Base-by-base conservation (phyloP, 106 monocot species). In the Acanthochlamys bracteata region DNA sequence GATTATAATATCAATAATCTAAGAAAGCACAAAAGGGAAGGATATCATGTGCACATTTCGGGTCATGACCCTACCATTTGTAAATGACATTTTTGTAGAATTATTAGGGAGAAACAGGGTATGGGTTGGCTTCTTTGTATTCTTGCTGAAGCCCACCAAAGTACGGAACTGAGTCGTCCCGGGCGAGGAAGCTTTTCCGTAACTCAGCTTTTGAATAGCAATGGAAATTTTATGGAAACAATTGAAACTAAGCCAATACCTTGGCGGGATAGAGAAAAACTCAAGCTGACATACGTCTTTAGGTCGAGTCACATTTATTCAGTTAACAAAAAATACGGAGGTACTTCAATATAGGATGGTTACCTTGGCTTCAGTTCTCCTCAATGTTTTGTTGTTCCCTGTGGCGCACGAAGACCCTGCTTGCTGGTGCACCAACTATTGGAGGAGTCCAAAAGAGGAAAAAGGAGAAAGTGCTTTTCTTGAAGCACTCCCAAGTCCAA, bases 301-400 rank as follows among this genome's bases (percentile, higher is more conserved):
- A 4, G 39, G 68, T 42, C 68, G 57, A 41, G 26, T 68, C 68
- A n/a, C n/a, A 33, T 33, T 33, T 1, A 3, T 33, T 33, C 33
- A 33, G 33, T 3, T 33, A 6, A 33, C 4, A 33, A 33, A 33
- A 1, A 24, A 6, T 17, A 24, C 42, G 58, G 45, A 68, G 68
- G 21, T 47, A 69, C 26, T 25, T 10, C 26, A 60, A 49, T 15
- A 26, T 42, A 27, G 69, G 39, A 49, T 46, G 46, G 49, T 33
- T 33, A 33, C 45, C 55, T 46, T 57, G 68, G 56, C 68, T 69
- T 24, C 57, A 58, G 6, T 33, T 33, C 33, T 33, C 6, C 33
- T 17, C 57, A 16, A 23, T 67, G 51, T 67, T 9, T 17, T 41
- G 33, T 40, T 55, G 40, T 67, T 39, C 20, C 20, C 67, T 23